These are phyloP conservation scores for Lyophyllum atratum DNA, from an alignment of 768 basidiomycete genomes.

Conservation along the genomic window DNA sequence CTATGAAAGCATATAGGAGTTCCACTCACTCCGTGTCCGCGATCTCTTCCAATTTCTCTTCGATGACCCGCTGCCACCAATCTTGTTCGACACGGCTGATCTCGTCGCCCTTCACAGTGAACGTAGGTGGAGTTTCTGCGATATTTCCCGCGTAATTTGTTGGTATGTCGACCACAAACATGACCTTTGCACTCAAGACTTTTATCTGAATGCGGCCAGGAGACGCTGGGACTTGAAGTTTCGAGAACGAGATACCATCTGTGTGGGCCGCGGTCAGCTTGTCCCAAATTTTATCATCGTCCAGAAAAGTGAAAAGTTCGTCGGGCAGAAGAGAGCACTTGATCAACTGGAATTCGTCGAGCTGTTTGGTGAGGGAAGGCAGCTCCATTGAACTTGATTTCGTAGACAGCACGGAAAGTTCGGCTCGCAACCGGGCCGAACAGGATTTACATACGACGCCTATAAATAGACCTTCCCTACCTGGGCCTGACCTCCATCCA, in stretches of 20 bases:
- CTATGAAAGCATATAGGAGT: background rate
- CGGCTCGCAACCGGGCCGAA: no score
- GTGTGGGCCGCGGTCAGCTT: background rate
- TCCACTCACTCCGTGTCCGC: slow-evolving; percentile 32
- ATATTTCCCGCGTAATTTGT: slow-evolving; percentile 11
- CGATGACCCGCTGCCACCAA: slow-evolving; percentile 45
- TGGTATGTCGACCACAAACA: slow-evolving; percentile 37
- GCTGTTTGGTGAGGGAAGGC: slow-evolving; percentile 9
- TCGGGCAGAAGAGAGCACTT: slow-evolving; percentile 62
- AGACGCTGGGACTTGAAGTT: slow-evolving; percentile 12
- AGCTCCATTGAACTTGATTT: no score
- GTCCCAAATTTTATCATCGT: slow-evolving; percentile 30
- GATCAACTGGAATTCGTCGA: slow-evolving; percentile 63
- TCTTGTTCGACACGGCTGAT: slow-evolving; percentile 50
- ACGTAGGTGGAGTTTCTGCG: slow-evolving; percentile 11
- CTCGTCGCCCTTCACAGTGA: slow-evolving; percentile 49
- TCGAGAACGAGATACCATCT: slow-evolving; percentile 10
- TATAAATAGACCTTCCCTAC: no score
- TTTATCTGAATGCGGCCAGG: slow-evolving; percentile 38
- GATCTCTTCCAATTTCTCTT: slow-evolving; percentile 37
- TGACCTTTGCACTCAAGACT: slow-evolving; percentile 25
- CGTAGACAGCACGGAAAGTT: no score
- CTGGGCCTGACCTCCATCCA: no score
- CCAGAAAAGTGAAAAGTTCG: slow-evolving; percentile 50
- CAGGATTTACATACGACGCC: no score